Conservation (phyloP, 2,329 filamentous ascomycete species). For the Oidium heveae region DNA sequence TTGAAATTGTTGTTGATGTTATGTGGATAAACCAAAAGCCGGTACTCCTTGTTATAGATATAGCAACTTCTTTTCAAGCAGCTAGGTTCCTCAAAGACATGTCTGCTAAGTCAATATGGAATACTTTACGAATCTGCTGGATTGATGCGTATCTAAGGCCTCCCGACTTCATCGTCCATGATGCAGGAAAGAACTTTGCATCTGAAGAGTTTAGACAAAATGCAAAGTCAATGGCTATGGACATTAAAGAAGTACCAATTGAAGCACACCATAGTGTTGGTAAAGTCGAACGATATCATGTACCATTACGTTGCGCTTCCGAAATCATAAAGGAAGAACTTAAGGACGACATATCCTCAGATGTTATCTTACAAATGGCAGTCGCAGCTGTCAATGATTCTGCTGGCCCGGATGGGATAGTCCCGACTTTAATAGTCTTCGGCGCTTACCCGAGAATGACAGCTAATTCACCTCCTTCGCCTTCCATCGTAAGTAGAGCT, state of each 20-base stretch:
- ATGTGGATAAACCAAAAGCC: conserved; percentile 1
- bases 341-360: neutral
- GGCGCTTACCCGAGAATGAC: neutral
- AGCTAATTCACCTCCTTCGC: no score
- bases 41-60: conserved; percentile 1
- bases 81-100: neutral
- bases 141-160: neutral
- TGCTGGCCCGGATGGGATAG: neutral
- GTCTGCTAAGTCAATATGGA: neutral
- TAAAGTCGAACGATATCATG: neutral
- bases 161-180: neutral
- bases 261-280: neutral
- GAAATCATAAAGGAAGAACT: neutral
- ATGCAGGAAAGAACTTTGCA: neutral
- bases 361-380: neutral
- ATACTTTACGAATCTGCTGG: neutral
- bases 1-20: neutral
- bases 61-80: neutral
- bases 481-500: neutral
- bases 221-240: neutral
- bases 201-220: neutral
- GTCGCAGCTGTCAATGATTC: neutral
- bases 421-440: conserved; percentile 1
- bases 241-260: neutral
- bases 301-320: neutral